These are phyloP conservation scores for Conticribra weissflogii DNA, from an alignment of 108 stramenopile species.

Conservation along the genomic window DNA sequence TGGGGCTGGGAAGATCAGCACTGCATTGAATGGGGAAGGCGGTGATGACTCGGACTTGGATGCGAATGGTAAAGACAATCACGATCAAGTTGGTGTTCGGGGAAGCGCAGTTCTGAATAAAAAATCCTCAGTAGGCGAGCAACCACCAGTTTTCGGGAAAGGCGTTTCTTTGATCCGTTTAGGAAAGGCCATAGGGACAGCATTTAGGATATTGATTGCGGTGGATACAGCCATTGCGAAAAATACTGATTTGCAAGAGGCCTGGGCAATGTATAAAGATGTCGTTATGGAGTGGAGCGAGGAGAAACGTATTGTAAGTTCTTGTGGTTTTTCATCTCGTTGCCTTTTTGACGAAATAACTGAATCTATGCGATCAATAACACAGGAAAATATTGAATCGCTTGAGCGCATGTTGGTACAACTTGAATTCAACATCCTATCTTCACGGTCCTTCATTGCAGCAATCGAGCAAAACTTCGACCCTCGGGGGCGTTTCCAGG, in stretches of 20 bases:
- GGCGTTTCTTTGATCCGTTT: conserved; percentile 31
- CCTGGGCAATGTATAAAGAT: conserved; percentile 58
- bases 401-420: conserved; percentile 56
- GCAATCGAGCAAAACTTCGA: conserved; percentile 67
- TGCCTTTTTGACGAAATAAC: background rate
- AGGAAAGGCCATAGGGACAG: conserved; percentile 39
- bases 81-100: too few relatives aligned
- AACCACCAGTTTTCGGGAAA: conserved; percentile 32
- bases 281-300: conserved; percentile 53
- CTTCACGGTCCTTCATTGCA: conserved; percentile 45
- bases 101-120: background rate
- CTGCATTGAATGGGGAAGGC: too few relatives aligned
- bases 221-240: conserved; percentile 45
- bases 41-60: background rate
- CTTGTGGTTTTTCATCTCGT: background rate
- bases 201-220: conserved; percentile 47
- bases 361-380: background rate
- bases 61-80: background rate
- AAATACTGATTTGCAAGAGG: conserved; percentile 53
- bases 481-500: conserved; percentile 38
- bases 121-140: background rate
- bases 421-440: conserved; percentile 50
- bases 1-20: background rate
- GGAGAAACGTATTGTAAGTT: conserved; percentile 35
- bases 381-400: conserved; percentile 33